Base-by-base conservation (phyloP, 352 stramenopile genomes). In the Pythium coloratum region DNA sequence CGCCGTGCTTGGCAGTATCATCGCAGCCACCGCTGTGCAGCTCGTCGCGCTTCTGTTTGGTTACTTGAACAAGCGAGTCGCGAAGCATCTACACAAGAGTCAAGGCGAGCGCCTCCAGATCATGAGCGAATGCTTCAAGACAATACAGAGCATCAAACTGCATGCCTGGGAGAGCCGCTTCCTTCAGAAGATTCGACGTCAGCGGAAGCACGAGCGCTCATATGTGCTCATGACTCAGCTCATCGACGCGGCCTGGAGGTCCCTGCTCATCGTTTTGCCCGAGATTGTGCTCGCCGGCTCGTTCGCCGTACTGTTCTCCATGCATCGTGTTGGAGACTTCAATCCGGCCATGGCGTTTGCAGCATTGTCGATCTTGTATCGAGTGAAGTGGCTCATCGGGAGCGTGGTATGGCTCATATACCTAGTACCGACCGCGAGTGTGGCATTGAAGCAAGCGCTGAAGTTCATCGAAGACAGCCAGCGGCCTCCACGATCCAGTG, bases 71-170 rank as follows among this genome's bases (percentile, higher is more conserved):
- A 69, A 59, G 18, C 33, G 24, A 2, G 49, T 60, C n/a, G 62
- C 47, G 0, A 56, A 54, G 8, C 26, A 49, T 3, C 26, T 58
- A 32, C 55, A 57, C 32, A 58, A 57, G 44, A 34, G 26, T 28
- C 33, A 59, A 54, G 62, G 16, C 14, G 33, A 24, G 2, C 62
- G 62, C 2, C 47, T 69, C 16, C 62, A 59, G n/a, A 38, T 69
- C 18, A 59, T 63, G 42, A 54, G 38, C 62, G 62, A 69, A 44
- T 69, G 54, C 28, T 60, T 69, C 55, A 69, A 53, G 38, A 69
- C 62, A 36, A 69, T 69, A 0, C 55, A 63, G 55, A 69, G 28
- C 26, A 69, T 69, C 36, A 69, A 69, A 24, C 38, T 69, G 7
- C 47, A 69, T 24, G 62, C 62, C 30, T 69, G 62, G 62, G 62